phyloP scores from a whole-genome alignment of 1,284 basidiomycete species.

The Melampsora larici-populina region DNA sequence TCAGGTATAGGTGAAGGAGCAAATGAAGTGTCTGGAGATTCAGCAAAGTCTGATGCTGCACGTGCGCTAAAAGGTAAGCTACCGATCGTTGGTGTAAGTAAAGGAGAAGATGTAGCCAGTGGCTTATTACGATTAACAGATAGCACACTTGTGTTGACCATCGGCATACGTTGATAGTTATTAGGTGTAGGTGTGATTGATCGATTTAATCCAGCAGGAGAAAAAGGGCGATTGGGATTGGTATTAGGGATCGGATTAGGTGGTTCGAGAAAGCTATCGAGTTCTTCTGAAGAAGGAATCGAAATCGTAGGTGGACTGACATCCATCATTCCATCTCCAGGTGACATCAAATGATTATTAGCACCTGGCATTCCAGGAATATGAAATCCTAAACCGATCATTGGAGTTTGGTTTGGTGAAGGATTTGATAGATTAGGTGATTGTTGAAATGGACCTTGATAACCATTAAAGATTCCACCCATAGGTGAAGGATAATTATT shows the following conservation, averaged over 20 bases:
- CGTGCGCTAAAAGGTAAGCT: neutral
- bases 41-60: neutral
- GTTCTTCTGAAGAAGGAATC: constrained; percentile 30
- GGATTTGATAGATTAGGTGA: constrained; percentile 1
- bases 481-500: neutral
- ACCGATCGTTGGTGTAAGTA: neutral
- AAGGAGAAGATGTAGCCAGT: neutral
- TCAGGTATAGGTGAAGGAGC: neutral
- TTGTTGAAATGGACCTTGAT: neutral
- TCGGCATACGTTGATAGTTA: constrained; percentile 5
- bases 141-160: neutral
- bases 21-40: neutral
- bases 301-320: constrained; percentile 26
- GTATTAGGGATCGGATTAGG: neutral
- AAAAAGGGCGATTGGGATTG: constrained; percentile 34
- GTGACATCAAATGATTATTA: neutral
- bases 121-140: neutral
- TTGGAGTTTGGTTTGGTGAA: constrained; percentile 12
- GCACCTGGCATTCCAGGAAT: constrained; percentile 18
- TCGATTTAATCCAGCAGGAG: constrained; percentile 30
- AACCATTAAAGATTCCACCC: constrained; percentile 10
- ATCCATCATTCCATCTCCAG: constrained; percentile 6
- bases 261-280: constrained; percentile 13
- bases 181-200: constrained; percentile 25
- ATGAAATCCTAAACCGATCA: constrained; percentile 34